phyloP scores from a whole-genome alignment of 805 yeast species.

The Candida broadrunensis region DNA sequence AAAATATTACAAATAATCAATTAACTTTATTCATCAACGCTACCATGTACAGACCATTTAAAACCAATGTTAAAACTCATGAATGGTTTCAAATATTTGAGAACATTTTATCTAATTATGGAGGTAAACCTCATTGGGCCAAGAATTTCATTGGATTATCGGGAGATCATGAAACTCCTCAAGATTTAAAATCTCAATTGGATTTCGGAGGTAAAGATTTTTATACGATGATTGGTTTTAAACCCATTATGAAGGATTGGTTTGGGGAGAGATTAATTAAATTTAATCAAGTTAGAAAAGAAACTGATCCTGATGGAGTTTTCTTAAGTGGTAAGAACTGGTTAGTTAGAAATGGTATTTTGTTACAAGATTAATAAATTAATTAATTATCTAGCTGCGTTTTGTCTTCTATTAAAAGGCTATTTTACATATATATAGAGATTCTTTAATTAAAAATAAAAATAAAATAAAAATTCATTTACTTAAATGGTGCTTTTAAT shows the following conservation, averaged over 20 bases:
- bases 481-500: conserved; percentile 77
- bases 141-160: conserved; percentile 77
- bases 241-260: conserved; percentile 68
- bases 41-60: conserved; percentile 94
- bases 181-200: conserved; percentile 39
- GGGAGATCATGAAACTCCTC: conserved; percentile 26
- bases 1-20: conserved; percentile 65
- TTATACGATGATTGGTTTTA: conserved; percentile 80
- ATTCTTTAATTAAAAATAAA: not conserved
- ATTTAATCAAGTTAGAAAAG: conserved; percentile 62
- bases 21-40: conserved; percentile 87
- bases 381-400: not conserved
- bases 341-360: conserved; percentile 78
- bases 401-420: not conserved
- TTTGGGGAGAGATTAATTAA: conserved; percentile 65
- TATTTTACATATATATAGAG: not conserved
- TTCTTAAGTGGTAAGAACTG: conserved; percentile 77
- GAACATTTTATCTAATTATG: conserved; percentile 67
- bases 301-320: conserved; percentile 78
- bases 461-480: conserved; percentile 4
- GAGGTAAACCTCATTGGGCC: conserved; percentile 99
- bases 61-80: conserved; percentile 64
- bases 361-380: conserved; percentile 13
- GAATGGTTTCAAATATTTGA: conserved; percentile 87
- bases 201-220: conserved; percentile 44